Conservation (phyloP, 345 rosid genomes). For the Barbarea vulgaris region DNA sequence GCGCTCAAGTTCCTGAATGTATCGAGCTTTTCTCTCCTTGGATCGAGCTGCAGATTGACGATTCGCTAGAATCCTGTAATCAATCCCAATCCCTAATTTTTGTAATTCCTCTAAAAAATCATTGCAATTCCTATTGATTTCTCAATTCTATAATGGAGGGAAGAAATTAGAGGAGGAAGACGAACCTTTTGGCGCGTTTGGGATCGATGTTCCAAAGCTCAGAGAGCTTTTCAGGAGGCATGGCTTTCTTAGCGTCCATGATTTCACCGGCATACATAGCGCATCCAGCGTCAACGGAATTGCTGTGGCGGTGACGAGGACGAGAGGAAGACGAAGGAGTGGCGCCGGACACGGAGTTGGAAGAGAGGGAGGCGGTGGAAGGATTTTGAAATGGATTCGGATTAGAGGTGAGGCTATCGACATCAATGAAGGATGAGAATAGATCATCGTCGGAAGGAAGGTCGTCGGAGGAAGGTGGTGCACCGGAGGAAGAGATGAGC, state of each 20-base stretch:
- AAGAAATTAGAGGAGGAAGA: not conserved
- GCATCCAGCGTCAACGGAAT: constrained; percentile 60
- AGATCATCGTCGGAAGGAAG: constrained; percentile 64
- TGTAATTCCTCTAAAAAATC: not conserved
- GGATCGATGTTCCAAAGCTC: constrained; percentile 76
- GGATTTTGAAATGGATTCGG: constrained; percentile 39
- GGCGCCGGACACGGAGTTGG: not conserved
- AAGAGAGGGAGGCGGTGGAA: not conserved
- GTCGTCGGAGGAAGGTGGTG: constrained; percentile 52
- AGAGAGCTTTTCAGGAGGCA: constrained; percentile 74
- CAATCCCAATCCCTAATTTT: constrained; percentile 23
- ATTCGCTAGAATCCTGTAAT: constrained; percentile 73
- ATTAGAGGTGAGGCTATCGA: constrained; percentile 45
- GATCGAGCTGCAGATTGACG: constrained; percentile 91
- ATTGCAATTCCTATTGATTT: not conserved
- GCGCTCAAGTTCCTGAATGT: constrained; percentile 79
- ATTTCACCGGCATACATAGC: constrained; percentile 48
- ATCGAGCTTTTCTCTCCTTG: constrained; percentile 84
- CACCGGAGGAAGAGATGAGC: constrained; percentile 24
- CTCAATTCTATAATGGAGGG: not conserved
- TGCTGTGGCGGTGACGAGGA: constrained; percentile 61
- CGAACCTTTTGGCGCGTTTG: constrained; percentile 73
- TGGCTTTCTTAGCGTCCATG: constrained; percentile 75
- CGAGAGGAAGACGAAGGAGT: constrained; percentile 34
- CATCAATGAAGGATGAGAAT: constrained; percentile 65